Conservation (phyloP, 1,139 yeast genomes). For the Kodamaea suecica region DNA sequence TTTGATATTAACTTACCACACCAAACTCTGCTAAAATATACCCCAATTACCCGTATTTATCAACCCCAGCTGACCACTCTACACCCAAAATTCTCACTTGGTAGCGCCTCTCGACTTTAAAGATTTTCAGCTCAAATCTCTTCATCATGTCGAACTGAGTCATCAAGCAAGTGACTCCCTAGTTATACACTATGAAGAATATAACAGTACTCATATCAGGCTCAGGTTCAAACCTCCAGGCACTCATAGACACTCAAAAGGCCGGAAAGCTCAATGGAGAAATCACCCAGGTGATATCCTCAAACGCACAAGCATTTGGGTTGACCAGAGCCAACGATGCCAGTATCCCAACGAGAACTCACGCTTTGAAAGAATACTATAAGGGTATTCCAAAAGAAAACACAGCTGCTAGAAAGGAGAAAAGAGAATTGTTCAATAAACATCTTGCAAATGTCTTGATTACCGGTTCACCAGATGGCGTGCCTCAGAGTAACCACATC, state of each 20-base stretch:
- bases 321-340: slow-evolving; percentile 70
- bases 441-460: slow-evolving; percentile 74
- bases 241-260: slow-evolving; percentile 73
- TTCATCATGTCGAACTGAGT: too few species aligned
- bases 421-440: slow-evolving; percentile 68
- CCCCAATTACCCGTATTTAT: too few species aligned
- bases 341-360: slow-evolving; percentile 65
- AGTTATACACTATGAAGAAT: slow-evolving; percentile 18
- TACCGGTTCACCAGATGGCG: slow-evolving; percentile 34
- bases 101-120: too few species aligned
- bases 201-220: slow-evolving; percentile 89
- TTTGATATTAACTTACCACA: too few species aligned
- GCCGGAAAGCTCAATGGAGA: slow-evolving; percentile 47
- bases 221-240: slow-evolving; percentile 90
- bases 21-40: too few species aligned
- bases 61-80: too few species aligned
- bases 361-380: slow-evolving; percentile 71
- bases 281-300: slow-evolving; percentile 76
- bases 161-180: too few species aligned
- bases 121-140: too few species aligned
- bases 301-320: slow-evolving; percentile 81
- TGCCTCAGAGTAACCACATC: slow-evolving; percentile 25
- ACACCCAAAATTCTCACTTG: too few species aligned
- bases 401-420: slow-evolving; percentile 50
- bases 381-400: slow-evolving; percentile 67